Conservation (phyloP, 2,329 filamentous ascomycete species). For the Neoarthrinium moseri region DNA sequence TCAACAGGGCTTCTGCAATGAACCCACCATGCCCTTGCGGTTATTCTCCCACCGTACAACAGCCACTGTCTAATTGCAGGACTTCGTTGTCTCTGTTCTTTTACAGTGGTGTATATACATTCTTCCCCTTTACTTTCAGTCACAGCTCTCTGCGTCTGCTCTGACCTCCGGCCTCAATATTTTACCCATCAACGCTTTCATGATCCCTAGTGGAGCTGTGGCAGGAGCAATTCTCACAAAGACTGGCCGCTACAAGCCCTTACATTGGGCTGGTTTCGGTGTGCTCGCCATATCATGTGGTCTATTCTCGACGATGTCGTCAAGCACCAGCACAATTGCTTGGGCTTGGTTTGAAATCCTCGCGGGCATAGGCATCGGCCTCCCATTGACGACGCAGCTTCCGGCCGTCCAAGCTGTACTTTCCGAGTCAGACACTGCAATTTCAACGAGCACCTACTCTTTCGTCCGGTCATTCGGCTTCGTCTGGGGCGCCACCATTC, state of each 20-base stretch:
- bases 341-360: constrained; percentile 7
- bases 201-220: neutral
- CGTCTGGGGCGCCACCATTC: neutral
- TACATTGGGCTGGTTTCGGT: neutral
- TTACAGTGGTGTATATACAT: constrained; percentile 38
- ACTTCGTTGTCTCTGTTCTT: constrained; percentile 31
- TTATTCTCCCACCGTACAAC: neutral
- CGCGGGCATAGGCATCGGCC: constrained; percentile 5
- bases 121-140: constrained; percentile 45
- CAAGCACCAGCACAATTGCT: neutral
- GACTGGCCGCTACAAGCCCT: neutral
- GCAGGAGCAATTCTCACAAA: neutral
- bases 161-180: constrained; percentile 26
- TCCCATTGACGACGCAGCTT: neutral
- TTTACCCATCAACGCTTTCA: constrained; percentile 13
- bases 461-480: neutral
- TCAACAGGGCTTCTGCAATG: neutral
- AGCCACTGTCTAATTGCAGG: too few species aligned
- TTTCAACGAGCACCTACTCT: neutral
- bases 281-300: neutral
- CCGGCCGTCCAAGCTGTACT: neutral
- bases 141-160: constrained; percentile 29
- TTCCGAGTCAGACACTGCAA: neutral
- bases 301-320: neutral
- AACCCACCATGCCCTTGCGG: neutral